Conservation (phyloP, 2,329 filamentous ascomycete species). For the Cercospora berteroae region DNA sequence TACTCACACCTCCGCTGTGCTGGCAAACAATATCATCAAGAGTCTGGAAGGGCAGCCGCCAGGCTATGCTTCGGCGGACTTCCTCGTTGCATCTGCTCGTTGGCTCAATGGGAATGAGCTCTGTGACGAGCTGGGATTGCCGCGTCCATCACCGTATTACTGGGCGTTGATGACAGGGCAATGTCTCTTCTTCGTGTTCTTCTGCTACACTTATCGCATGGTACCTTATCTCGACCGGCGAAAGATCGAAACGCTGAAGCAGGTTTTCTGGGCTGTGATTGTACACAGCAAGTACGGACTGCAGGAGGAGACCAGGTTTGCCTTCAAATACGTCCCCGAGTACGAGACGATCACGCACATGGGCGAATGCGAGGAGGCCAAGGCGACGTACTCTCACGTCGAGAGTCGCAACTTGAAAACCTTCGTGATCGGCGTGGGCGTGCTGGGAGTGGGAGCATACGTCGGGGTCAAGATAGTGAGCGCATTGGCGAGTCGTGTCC, state of each 20-base stretch:
- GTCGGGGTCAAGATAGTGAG: conserved; percentile 26
- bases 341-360: conserved; percentile 51
- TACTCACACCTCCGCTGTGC: conserved; percentile 58
- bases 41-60: conserved; percentile 66
- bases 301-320: conserved; percentile 60
- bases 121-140: conserved; percentile 58
- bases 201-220: conserved; percentile 53
- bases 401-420: conserved; percentile 51
- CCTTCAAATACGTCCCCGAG: conserved; percentile 48
- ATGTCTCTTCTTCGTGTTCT: conserved; percentile 62
- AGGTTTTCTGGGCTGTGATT: conserved; percentile 58
- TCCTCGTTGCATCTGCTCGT: conserved; percentile 65
- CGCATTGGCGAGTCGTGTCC: conserved; percentile 25
- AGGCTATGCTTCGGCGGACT: conserved; percentile 62
- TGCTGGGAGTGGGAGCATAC: conserved; percentile 24
- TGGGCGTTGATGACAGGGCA: conserved; percentile 61
- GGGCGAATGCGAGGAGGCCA: conserved; percentile 44
- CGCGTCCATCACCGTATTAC: conserved; percentile 58
- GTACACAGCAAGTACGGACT: conserved; percentile 65
- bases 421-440: conserved; percentile 42
- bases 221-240: conserved; percentile 51
- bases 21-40: conserved; percentile 74
- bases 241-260: conserved; percentile 54
- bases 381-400: conserved; percentile 40
- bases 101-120: conserved; percentile 69